phyloP scores from a whole-genome alignment of 208 protist genomes.

The Plasmodiophora brassicae region DNA sequence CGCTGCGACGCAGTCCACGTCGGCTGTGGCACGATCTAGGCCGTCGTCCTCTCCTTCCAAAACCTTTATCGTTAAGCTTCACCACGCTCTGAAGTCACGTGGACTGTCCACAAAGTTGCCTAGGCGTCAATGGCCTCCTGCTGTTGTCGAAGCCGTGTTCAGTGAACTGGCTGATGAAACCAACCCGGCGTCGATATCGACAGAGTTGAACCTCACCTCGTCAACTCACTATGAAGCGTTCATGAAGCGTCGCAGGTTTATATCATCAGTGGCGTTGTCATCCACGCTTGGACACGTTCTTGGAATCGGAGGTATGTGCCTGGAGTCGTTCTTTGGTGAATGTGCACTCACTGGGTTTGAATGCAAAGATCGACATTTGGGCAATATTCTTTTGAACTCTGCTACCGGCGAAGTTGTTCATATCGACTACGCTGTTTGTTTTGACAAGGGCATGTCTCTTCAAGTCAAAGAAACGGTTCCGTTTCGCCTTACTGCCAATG shows the following conservation, averaged over 20 bases:
- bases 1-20: too few species aligned
- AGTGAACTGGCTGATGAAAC: neutral
- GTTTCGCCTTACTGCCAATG: neutral
- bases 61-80: too few species aligned
- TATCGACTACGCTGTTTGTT: conserved; percentile 5
- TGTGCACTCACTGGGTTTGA: neutral
- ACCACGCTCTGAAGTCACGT: neutral
- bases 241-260: neutral
- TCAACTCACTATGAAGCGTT: neutral
- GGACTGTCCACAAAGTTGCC: neutral
- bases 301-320: neutral
- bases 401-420: conserved; percentile 16
- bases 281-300: neutral
- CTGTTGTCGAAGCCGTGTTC: neutral
- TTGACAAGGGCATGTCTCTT: neutral
- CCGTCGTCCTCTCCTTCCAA: too few species aligned
- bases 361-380: neutral
- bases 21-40: too few species aligned
- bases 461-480: conserved; percentile 1
- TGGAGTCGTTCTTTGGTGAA: neutral
- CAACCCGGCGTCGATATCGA: neutral
- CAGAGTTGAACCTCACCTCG: neutral
- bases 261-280: neutral
- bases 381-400: neutral
- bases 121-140: neutral